phyloP scores from a whole-genome alignment of 129 eudicot species.

The Flaveria ramosissima region DNA sequence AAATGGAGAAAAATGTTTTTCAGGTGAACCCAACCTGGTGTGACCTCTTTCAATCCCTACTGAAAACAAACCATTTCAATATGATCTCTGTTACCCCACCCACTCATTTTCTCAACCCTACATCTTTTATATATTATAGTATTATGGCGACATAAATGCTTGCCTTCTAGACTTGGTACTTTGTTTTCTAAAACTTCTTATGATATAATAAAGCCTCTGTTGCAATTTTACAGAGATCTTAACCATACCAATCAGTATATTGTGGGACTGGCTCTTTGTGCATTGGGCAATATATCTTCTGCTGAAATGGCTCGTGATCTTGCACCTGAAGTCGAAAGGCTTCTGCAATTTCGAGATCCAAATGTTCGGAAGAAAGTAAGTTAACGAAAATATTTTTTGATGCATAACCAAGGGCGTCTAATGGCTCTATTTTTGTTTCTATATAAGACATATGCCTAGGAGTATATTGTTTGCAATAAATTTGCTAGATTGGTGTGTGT shows the following conservation, averaged over 20 bases:
- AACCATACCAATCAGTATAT: slow-evolving; percentile 89
- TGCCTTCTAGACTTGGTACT: slow-evolving; percentile 21
- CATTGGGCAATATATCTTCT: slow-evolving; percentile 91
- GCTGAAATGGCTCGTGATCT: slow-evolving; percentile 99
- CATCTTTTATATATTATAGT: neutral
- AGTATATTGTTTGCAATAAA: slow-evolving; percentile 5
- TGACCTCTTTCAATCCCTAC: neutral
- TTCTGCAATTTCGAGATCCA: slow-evolving; percentile 97
- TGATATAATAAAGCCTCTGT: slow-evolving; percentile 13
- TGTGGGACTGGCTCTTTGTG: slow-evolving; percentile 98
- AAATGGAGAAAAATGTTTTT: neutral
- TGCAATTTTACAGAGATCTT: slow-evolving; percentile 61
- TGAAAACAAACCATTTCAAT: neutral
- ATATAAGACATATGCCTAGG: neutral
- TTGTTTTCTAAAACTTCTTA: slow-evolving; percentile 1
- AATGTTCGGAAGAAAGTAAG: slow-evolving; percentile 96
- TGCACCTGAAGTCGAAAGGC: slow-evolving; percentile 93
- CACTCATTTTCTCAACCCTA: neutral
- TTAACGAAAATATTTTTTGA: slow-evolving; percentile 1
- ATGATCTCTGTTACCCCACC: neutral
- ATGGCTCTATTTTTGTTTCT: neutral
- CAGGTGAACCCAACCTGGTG: neutral
- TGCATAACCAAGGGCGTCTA: slow-evolving; percentile 17
- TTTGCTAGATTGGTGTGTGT: neutral
- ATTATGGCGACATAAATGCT: slow-evolving; percentile 16